Evolutionary conservation across 768 basidiomycete genomes (phyloP), one percentile per base, ranked within the genome.

Genomic region (Leucocoprinus leucothites): DNA sequence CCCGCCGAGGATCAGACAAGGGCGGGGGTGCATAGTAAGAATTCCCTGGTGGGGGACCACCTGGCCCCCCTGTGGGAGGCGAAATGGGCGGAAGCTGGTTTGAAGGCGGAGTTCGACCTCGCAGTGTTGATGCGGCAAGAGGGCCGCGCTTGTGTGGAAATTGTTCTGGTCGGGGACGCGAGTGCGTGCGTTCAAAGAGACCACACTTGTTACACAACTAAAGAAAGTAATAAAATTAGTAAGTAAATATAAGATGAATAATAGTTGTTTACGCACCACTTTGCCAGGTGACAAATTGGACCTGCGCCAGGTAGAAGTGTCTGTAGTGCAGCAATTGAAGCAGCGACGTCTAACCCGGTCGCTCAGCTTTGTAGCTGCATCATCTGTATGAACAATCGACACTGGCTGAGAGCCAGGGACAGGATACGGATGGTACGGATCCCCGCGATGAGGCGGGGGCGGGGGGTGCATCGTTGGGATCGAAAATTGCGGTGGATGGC

Each of bases 281-380:
- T 91, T 91, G 24, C 89, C 89, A 1, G 88, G 89, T 56, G 81
- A 85, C 56, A 91, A 78, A 63, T 87, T 89, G 14, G 82, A 84
- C 57, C 89, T 71, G 34, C 89, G 71, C 89, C 89, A 91, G 22
- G 89, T 91, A 48, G 85, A 86, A 28, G 90, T 91, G 59, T 91
- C 89, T 13, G 89, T 90, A 22, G 89, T 91, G 66, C 86, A 85
- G 68, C 89, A 91, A 66, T 91, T 91, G 79, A 87, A 91, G 69
- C 89, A 91, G 45, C 88, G 74, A 35, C 89, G 71, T 24, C 89
- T 78, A 47, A 91, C 85, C 38, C 87, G 78, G 65, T 90, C 87
- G 64, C 82, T 86, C 53, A 91, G 75, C 70, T 91, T 91, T 0
- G 88, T 90, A 1, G 87, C 80, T 0, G 89, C 89, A 60, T 91